Conservation (phyloP, 495 filamentous ascomycete species). For the Aspergillus ellipticus region DNA sequence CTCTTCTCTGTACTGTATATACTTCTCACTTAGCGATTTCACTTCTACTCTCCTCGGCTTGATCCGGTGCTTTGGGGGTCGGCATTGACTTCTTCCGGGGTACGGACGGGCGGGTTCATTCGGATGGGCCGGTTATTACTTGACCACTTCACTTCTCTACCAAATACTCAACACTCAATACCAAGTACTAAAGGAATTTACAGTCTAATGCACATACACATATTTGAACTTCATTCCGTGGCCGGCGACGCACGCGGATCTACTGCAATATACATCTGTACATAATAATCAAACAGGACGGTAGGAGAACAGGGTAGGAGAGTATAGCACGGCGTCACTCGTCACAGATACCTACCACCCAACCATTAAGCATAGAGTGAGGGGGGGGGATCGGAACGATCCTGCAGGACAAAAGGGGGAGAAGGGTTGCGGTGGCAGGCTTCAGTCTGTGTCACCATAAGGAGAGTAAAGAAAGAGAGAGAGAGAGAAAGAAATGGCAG, state of each 20-base stretch:
- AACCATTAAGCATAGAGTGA: slow-evolving; percentile 27
- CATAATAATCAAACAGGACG: slow-evolving; percentile 21
- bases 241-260: not conserved
- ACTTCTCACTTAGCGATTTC: not conserved
- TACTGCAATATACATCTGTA: slow-evolving; percentile 37
- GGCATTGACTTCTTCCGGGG: too few species aligned
- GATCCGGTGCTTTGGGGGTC: too few species aligned
- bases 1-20: not conserved
- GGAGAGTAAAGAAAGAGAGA: slow-evolving; percentile 12
- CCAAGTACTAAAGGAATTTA: too few species aligned
- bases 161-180: too few species aligned
- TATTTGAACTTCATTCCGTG: too few species aligned
- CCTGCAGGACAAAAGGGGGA: slow-evolving; percentile 17
- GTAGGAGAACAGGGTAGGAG: slow-evolving; percentile 15
- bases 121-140: too few species aligned
- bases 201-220: too few species aligned
- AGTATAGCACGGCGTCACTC: slow-evolving; percentile 23
- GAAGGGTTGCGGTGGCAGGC: slow-evolving; percentile 18
- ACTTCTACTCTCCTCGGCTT: not conserved
- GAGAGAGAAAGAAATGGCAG: slow-evolving; percentile 15
- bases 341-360: slow-evolving; percentile 32
- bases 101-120: too few species aligned
- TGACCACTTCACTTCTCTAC: too few species aligned
- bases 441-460: slow-evolving; percentile 29
- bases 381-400: slow-evolving; percentile 16